Percentiles rank a stretch among this genome's conserved stretches.
These are phyloP conservation scores for Hyphodiscus hymeniophilus DNA, from an alignment of 495 filamentous ascomycete species.

Conservation along the genomic window DNA sequence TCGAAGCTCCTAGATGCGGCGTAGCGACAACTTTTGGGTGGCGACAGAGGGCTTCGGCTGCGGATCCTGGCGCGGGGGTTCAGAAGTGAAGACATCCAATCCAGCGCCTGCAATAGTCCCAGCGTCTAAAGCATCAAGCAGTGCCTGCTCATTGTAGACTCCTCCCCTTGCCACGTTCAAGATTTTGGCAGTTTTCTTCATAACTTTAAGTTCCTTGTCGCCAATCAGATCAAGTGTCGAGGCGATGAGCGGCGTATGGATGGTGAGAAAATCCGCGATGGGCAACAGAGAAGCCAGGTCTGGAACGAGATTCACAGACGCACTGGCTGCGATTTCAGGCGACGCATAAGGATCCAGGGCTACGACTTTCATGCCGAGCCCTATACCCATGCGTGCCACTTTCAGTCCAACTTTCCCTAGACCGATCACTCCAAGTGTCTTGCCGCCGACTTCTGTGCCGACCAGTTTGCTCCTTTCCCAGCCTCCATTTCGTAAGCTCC, in stretches of 20 bases:
- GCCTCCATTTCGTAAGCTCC: slow-evolving; percentile 48
- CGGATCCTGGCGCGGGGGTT: slow-evolving; percentile 50
- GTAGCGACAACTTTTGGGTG: slow-evolving; percentile 61
- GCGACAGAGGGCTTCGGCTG: slow-evolving; percentile 44
- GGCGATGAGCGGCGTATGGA: slow-evolving; percentile 67
- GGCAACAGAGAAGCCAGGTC: slow-evolving; percentile 47
- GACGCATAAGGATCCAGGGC: slow-evolving; percentile 63
- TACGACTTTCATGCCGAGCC: slow-evolving; percentile 59
- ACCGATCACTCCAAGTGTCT: slow-evolving; percentile 59
- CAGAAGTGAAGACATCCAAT: slow-evolving; percentile 65
- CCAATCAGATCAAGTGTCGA: slow-evolving; percentile 61
- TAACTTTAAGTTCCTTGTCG: slow-evolving; percentile 48
- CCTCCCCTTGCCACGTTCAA: slow-evolving; percentile 69
- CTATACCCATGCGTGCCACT: slow-evolving; percentile 59
- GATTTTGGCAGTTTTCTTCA: slow-evolving; percentile 59
- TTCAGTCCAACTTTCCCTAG: slow-evolving; percentile 67
- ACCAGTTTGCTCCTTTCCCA: slow-evolving; percentile 65
- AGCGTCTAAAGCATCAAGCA: slow-evolving; percentile 55
- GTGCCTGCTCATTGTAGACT: slow-evolving; percentile 62
- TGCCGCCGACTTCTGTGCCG: slow-evolving; percentile 62
- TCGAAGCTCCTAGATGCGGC: slow-evolving; percentile 65
- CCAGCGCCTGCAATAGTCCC: slow-evolving; percentile 65
- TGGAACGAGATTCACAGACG: slow-evolving; percentile 46
- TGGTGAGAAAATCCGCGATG: slow-evolving; percentile 61
- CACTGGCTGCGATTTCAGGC: slow-evolving; percentile 46